Evolutionary conservation across 2,329 filamentous ascomycete genomes (phyloP), one percentile per base, ranked within the genome.

Genomic region (Cadophora gregata): DNA sequence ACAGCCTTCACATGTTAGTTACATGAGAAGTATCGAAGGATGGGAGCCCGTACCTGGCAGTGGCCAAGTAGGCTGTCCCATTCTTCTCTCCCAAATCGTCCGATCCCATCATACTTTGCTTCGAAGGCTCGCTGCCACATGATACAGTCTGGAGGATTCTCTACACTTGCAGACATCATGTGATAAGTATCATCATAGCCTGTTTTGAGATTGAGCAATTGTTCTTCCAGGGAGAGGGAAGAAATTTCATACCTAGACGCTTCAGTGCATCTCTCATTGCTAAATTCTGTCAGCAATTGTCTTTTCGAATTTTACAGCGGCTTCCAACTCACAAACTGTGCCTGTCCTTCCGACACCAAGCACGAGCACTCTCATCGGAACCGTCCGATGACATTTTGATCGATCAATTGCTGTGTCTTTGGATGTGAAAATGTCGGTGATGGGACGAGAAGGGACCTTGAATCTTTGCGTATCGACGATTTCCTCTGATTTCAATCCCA

Each of bases 351-450:
- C 88, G 21, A 92, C 83, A 59, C 90, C 90, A 0, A 93, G 83
- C 51, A 89, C 85, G 36, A 93, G 85, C 56, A 93, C 87, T 76
- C 87, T 87, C 90, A 93, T 92, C 38, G 90, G 90, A 62, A 91
- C 88, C 36, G 82, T 85, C 63, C 90, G 87, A 67, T 82, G 84
- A 77, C 88, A 89, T 81, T 88, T 81, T 71, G 87, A 83, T 56
- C 87, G 83, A 78, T 93, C 88, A 77, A 92, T 89, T 74, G 88
- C 86, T 53, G 88, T 90, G 75, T 91, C 88, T 71, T 77, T 80
- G 62, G 88, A 42, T 21, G 55, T 91, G 78, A 90, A 87, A 75
- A 88, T 80, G 76, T 88, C 85, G 61, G 86, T 87, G 47, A 83
- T 75, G 27, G 86, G 86, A 74, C 83, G 81, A 19, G 59, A 16